phyloP scores from a whole-genome alignment of 2,329 filamentous ascomycete genomes.

The Cladosporium sp. region DNA sequence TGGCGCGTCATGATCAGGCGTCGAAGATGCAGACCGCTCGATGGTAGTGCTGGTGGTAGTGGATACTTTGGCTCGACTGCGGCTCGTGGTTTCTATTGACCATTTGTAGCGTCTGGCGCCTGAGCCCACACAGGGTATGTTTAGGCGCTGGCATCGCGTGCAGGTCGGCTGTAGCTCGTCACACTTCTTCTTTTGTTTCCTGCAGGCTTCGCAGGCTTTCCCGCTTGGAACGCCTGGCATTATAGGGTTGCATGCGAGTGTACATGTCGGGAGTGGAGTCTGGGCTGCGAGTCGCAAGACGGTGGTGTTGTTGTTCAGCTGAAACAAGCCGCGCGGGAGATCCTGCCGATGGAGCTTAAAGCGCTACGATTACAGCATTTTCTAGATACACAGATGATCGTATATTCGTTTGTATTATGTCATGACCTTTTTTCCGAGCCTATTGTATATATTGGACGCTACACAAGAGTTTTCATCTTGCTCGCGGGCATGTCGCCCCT shows the following conservation, averaged over 20 bases:
- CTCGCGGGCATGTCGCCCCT: too few relatives aligned
- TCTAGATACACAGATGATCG: too few relatives aligned
- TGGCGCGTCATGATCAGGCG: not conserved
- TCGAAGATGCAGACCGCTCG: not conserved
- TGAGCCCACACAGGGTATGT: slow-evolving; percentile 12
- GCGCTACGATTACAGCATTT: too few relatives aligned
- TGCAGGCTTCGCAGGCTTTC: slow-evolving; percentile 16
- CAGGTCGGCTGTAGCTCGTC: slow-evolving; percentile 13
- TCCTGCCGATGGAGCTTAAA: not conserved
- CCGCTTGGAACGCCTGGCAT: slow-evolving; percentile 27
- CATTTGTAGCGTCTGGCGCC: slow-evolving; percentile 14
- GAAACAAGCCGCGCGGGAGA: not conserved
- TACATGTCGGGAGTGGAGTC: too few relatives aligned
- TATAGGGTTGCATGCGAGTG: not conserved
- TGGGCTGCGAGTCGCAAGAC: too few relatives aligned
- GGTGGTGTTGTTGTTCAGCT: not conserved
- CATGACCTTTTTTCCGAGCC: too few relatives aligned
- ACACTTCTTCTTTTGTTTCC: slow-evolving; percentile 18
- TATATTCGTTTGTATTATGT: too few relatives aligned
- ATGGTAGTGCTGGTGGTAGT: not conserved
- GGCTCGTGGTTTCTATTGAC: slow-evolving; percentile 3
- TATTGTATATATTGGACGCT: too few relatives aligned
- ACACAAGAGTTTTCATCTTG: too few relatives aligned
- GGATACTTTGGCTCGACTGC: not conserved
- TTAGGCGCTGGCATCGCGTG: slow-evolving; percentile 13